Base-by-base conservation (phyloP, 2,329 filamentous ascomycete genomes). In the Gnomoniopsis sp. region DNA sequence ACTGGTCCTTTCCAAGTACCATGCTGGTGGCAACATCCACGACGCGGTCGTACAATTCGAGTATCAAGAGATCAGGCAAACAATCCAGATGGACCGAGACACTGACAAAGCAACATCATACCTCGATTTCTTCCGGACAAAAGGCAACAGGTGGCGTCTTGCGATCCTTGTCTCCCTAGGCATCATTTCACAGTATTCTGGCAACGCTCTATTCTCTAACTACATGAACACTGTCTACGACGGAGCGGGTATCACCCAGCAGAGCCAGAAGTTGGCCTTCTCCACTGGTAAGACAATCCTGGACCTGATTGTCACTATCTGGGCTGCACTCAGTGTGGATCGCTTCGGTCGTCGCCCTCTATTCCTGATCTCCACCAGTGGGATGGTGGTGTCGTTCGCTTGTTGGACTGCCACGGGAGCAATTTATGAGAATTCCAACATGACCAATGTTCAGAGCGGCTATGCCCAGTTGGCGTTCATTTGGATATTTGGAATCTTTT, bases 121-220 rank as follows among this genome's bases (percentile, higher is more conserved):
- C 66, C 63, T 80, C n/a, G 82, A 86, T 66, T 84, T 88, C 64
- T 62, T 87, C 64, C 74, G 72, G 62, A 87, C 85, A 26, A 79
- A 75, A 65, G 84, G 84, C 14, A 87, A 88, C 72, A 76, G 83
- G 51, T 83, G 84, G 74, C 76, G 85, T 26, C 73, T 88, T 41
- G 75, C 79, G 43, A 79, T 88, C 51, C 74, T 86, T 48, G 69
- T 85, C 44, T 85, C 82, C 1, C 75, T 87, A 12, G 85, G 83
- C 65, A 72, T 87, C 62, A 86, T 87, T 66, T 86, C 83, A 1
- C 84, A 88, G 68, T 87, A 85, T 70, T 84, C 79, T 49, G 85
- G 85, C 21, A 88, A 87, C 66, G 84, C 81, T 30, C 73, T 88
- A 1, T 82, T 87, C 65, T 84, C 79, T 55, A 87, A 87, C 71